Evolutionary conservation across 768 basidiomycete genomes (phyloP), one percentile per base, ranked within the genome.

Genomic region (Leccinum uliginosum): DNA sequence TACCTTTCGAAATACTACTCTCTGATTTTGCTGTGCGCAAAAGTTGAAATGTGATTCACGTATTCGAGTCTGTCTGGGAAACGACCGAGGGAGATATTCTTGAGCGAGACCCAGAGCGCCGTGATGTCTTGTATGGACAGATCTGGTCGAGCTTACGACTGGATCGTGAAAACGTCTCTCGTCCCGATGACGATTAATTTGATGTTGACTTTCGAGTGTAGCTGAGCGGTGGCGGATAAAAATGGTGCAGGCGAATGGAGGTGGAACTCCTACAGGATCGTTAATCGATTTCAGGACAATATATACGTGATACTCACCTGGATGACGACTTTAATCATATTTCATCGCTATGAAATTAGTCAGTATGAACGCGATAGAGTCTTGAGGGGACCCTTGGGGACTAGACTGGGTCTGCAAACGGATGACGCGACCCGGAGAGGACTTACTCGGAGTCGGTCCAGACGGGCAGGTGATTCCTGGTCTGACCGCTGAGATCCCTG

Each of bases 341-440:
- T 98, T 99, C 96, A 98, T 99, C 70, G 98, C 97, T 69, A 99
- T 93, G 67, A 99, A 98, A 73, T 99, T 98, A 58, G 95, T 97
- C 57, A 99, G 80, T 38, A 98, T 94, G 69, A 98, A 98, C 3
- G 84, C 84, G 60, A 92, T 96, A 1, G 95, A 98, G 73, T 99
- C 97, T 74, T 94, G 88, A 3, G 98, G 78, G 68, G 93, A 91
- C 49, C 97, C 97, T 49, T 77, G 71, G 17, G 94, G 92, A 15
- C 95, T 97, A 59, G 50, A 17, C 27, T 11, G 15, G 21, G 34
- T 7, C 4, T 15, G 15, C 1, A 8, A 54, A n/a, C 4, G 3
- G 34, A n/a, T n/a, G 38, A 15, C 27, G 14, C 50, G 17, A 11
- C 6, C 7, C 6, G n/a, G 38, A 10, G 53, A n/a, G 59, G 15